These are phyloP conservation scores for Eragrostis curvula DNA, from an alignment of 176 grass and related monocot genomes.

Conservation along the genomic window DNA sequence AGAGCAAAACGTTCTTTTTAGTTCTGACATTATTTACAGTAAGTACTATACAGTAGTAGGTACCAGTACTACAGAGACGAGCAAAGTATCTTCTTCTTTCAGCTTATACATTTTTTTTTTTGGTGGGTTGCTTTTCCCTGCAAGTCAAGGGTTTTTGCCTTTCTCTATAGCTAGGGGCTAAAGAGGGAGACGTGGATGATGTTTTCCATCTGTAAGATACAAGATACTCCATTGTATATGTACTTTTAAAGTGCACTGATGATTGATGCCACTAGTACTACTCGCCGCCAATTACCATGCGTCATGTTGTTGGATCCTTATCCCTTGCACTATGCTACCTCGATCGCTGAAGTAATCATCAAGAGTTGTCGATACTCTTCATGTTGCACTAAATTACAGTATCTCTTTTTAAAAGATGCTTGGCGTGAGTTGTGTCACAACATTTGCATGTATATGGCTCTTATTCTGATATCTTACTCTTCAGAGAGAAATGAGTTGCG, in stretches of 20 bases:
- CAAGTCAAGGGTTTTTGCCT: background rate
- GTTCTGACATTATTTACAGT: background rate
- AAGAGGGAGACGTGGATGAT: too few relatives aligned
- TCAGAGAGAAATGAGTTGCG: background rate
- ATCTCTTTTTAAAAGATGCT: background rate
- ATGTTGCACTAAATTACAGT: too few relatives aligned
- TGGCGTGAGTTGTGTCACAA: background rate
- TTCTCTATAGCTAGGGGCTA: background rate
- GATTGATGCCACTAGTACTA: too few relatives aligned
- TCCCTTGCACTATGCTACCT: too few relatives aligned
- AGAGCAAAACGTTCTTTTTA: background rate
- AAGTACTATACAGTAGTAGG: background rate
- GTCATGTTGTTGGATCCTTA: too few relatives aligned
- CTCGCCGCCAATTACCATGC: too few relatives aligned
- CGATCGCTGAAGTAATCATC: too few relatives aligned
- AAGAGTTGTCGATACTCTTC: too few relatives aligned
- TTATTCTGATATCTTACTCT: background rate
- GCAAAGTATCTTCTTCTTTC: background rate
- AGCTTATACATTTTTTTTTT: background rate
- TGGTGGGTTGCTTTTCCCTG: background rate
- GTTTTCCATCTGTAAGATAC: too few relatives aligned
- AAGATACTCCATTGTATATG: too few relatives aligned
- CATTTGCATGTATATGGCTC: background rate
- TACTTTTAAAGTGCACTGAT: too few relatives aligned
- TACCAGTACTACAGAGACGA: background rate